Evolutionary conservation across 2,329 filamentous ascomycete genomes (phyloP), one percentile per base, ranked within the genome.

Genomic region (Fusarium chlamydosporum): DNA sequence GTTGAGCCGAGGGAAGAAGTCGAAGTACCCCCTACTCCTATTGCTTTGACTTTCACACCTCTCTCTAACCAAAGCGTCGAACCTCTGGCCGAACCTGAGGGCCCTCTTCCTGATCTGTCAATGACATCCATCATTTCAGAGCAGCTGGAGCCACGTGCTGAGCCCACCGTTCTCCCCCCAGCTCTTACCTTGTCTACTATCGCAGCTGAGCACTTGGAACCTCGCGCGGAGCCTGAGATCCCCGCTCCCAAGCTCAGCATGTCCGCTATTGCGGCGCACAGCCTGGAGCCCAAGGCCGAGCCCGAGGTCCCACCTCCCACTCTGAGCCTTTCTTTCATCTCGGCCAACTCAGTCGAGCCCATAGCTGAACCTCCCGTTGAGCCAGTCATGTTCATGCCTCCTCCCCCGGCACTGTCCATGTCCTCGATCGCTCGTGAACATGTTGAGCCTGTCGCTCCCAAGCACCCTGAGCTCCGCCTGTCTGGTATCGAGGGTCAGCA

Each of bases 1-100:
- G 77, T 86, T 16, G 80, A 83, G 68, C 83, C 83, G 3, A 71
- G 74, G 7, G 75, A 79, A 29, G 83, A 84, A 54, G 65, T 77
- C 4, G 77, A 77, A 56, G 38, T 63, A 3, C 61, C 64, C 29
- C 70, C 76, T 6, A 73, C 76, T 18, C 75, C 80, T 31, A 78
- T 77, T 7, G 58, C 74, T 20, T 75, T 80, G 47, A 79, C 72
- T 66, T 74, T 79, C 42, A 79, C 75, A 33, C 67, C 65, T 20
- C 74, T 79, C 43, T 70, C 80, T 15, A 74, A 77, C 11, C 78
- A 84, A 66, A 74, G 75, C 29, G 76, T 85, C 4, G 79, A 82
- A 68, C 82, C 82, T 13, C 52, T 77, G 6, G 70, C 77, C 4
- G 82, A 83, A 56, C 75, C 79, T 4, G 78, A 77, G 56, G 51